These are phyloP conservation scores for Haplosporangium sp. DNA, from an alignment of 371 early-diverging fungal species.

Conservation along the genomic window DNA sequence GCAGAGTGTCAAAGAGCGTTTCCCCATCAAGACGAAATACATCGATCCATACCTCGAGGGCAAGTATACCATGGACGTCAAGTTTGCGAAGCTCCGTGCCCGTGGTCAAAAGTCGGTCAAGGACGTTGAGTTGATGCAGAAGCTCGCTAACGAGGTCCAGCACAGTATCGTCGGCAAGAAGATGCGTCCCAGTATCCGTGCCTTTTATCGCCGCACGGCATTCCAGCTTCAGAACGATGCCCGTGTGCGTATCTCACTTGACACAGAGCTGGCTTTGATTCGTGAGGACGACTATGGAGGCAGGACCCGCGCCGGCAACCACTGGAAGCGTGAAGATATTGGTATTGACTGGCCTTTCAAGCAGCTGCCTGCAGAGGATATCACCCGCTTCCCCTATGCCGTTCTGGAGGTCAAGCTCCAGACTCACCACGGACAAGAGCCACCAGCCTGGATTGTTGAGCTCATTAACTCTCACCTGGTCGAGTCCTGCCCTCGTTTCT, in stretches of 20 bases:
- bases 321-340: constrained; percentile 94
- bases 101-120: constrained; percentile 84
- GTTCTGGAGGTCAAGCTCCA: constrained; percentile 97
- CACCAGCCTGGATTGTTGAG: constrained; percentile 94
- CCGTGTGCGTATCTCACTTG: constrained; percentile 92
- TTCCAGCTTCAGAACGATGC: constrained; percentile 98
- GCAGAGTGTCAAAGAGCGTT: constrained; percentile 95
- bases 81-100: constrained; percentile 87
- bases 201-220: constrained; percentile 97
- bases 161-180: constrained; percentile 79
- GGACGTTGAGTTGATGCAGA: constrained; percentile 83
- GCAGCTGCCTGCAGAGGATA: constrained; percentile 81
- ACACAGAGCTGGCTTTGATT: constrained; percentile 97
- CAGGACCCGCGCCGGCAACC: constrained; percentile 69
- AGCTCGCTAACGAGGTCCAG: constrained; percentile 91
- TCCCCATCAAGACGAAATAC: constrained; percentile 96
- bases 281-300: constrained; percentile 92
- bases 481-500: constrained; percentile 97
- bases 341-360: constrained; percentile 92
- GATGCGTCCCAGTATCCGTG: constrained; percentile 85
- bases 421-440: constrained; percentile 82
- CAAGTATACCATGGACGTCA: constrained; percentile 81
- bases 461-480: constrained; percentile 91
- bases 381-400: constrained; percentile 96
- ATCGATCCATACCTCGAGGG: constrained; percentile 91